phyloP scores from a whole-genome alignment of 352 stramenopile genomes.

The Globisporangium takayamanum region DNA sequence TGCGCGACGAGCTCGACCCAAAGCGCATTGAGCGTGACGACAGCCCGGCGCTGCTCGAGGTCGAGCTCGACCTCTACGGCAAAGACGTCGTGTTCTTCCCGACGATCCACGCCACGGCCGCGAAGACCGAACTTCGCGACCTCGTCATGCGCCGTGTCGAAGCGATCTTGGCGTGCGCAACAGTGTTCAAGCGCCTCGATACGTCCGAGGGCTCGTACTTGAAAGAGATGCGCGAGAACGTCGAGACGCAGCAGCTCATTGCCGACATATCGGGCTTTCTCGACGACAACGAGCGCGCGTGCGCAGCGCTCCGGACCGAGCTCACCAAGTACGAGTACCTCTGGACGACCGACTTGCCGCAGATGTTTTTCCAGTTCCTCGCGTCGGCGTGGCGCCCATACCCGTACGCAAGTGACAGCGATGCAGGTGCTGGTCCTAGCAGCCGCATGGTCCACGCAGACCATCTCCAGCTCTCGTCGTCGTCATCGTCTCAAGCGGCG shows the following conservation, averaged over 20 bases:
- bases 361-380: conserved; percentile 86
- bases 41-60: conserved; percentile 81
- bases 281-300: conserved; percentile 67
- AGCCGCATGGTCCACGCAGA: conserved; percentile 21
- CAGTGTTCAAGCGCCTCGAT: conserved; percentile 83
- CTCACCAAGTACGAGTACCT: conserved; percentile 91
- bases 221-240: conserved; percentile 85
- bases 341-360: conserved; percentile 86
- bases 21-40: conserved; percentile 79
- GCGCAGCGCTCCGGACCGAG: conserved; percentile 48
- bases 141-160: conserved; percentile 63
- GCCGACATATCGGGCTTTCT: conserved; percentile 80
- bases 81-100: conserved; percentile 84
- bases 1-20: conserved; percentile 83
- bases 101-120: conserved; percentile 33
- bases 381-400: conserved; percentile 51
- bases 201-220: conserved; percentile 83
- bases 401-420: conserved; percentile 12
- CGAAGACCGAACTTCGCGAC: conserved; percentile 54
- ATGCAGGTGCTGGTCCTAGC: neutral
- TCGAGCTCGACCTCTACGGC: conserved; percentile 88
- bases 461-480: conserved; percentile 17
- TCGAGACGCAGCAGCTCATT: conserved; percentile 66
- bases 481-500: neutral
- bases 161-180: conserved; percentile 54